Evolutionary conservation across 1,284 basidiomycete species (phyloP), one percentile per base, ranked within the genome.

Genomic region (Rhodotorula mucilaginosa): DNA sequence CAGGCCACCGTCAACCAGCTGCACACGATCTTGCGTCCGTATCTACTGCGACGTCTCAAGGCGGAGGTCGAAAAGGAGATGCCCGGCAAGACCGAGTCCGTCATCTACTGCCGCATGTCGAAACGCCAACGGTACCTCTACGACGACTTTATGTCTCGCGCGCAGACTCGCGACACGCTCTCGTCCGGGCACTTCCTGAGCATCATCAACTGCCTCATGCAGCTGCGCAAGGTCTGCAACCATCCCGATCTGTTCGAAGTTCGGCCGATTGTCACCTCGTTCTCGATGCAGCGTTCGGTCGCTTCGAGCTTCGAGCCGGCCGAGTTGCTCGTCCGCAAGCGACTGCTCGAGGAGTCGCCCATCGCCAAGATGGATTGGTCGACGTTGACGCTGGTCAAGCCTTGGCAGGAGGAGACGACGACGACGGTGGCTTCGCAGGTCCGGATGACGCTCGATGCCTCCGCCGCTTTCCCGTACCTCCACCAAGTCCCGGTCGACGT

Each of bases 151-250:
- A 97, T 99, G 94, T 86, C 90, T 8, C 87, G 96, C 44, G 88
- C 92, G 0, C 89, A 93, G 72, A 98, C 96, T 3, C 87, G 88
- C 56, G 89, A 92, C 77, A 92, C 92, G 21, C 85, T 98, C 61
- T 86, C 89, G 23, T 93, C 91, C 7, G 96, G 95, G 5, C 94
- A 94, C 68, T 86, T 86, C 77, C 82, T 87, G 68, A 85, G 84
- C 64, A 93, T 98, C 71, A 93, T 95, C 81, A 98, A 98, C 80
- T 92, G 96, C 71, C 85, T 98, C 70, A 98, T 98, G 95, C 96
- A 98, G 80, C 85, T 97, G 21, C 90, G 91, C 78, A 90, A 95
- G 87, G 79, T 79, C 26, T 74, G 75, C 72, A 78, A 79, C 68
- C 77, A 76, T 80, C 95, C 95, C 0, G 91, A 97, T 80, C 84